Evolutionary conservation across 805 yeast genomes (phyloP).

Genomic region (Kodamaea laetipori): DNA sequence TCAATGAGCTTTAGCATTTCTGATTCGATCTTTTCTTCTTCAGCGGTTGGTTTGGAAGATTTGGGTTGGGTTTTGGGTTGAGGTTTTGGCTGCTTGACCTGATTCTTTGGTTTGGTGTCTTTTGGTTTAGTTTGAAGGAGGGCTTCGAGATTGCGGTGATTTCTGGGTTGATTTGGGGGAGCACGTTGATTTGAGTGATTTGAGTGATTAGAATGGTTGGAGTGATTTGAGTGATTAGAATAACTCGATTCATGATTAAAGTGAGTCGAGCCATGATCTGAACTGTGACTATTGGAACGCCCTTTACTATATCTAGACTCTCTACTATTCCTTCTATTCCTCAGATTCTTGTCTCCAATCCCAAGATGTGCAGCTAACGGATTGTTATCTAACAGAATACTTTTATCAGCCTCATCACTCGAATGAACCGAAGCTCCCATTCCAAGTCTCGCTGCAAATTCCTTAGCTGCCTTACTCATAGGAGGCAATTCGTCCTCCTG

Average conservation of each 20-base stretch:
- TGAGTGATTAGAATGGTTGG: background rate
- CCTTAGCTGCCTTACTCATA: conserved; percentile 34
- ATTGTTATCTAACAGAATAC: conserved; percentile 7
- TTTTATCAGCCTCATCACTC: conserved; percentile 5
- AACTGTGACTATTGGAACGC: too few relatives aligned
- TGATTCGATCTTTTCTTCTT: conserved; percentile 16
- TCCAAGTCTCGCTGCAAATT: conserved; percentile 35
- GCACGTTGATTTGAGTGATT: background rate
- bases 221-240: background rate
- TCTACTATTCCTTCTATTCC: conserved; percentile 12
- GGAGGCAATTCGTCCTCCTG: conserved; percentile 21
- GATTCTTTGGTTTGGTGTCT: background rate
- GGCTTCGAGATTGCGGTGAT: background rate
- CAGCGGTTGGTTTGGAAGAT: conserved; percentile 1
- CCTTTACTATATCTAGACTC: background rate
- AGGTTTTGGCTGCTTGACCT: background rate
- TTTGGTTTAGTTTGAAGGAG: background rate
- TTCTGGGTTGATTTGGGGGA: background rate
- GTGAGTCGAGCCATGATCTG: too few relatives aligned
- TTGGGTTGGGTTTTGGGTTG: background rate
- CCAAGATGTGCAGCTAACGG: conserved; percentile 13
- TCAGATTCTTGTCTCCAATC: background rate
- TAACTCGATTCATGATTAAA: too few relatives aligned
- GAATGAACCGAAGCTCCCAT: conserved; percentile 5
- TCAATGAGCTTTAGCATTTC: conserved; percentile 32